These are phyloP conservation scores for Mortierella sp. DNA, from an alignment of 371 early-diverging fungal genomes.

Conservation along the genomic window DNA sequence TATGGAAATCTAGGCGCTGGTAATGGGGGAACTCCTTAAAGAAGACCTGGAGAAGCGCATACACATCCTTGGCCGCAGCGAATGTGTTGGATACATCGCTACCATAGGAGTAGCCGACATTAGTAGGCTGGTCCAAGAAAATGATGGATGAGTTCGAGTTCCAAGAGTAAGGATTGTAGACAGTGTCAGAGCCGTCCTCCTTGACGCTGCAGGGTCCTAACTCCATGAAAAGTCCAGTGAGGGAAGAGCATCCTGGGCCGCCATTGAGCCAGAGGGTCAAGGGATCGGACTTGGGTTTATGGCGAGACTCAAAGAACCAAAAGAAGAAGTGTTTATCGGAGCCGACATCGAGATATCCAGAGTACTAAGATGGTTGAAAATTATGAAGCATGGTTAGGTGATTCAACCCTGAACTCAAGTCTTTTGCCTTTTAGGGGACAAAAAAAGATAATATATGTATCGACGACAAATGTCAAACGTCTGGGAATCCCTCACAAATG, in stretches of 20 bases:
- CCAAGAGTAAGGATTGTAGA: constrained; percentile 78
- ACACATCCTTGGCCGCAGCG: constrained; percentile 70
- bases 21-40: constrained; percentile 76
- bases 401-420: no score
- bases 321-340: constrained; percentile 82
- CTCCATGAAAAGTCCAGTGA: constrained; percentile 89
- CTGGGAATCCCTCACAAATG: neutral
- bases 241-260: constrained; percentile 89
- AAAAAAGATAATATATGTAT: no score
- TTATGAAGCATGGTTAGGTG: no score
- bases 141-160: constrained; percentile 84
- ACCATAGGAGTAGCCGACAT: constrained; percentile 83
- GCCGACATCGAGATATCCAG: constrained; percentile 77
- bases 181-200: constrained; percentile 67
- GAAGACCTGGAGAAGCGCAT: constrained; percentile 79
- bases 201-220: constrained; percentile 81
- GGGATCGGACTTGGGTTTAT: constrained; percentile 79
- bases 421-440: no score
- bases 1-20: constrained; percentile 63
- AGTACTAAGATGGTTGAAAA: constrained; percentile 47
- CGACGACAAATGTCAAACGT: no score
- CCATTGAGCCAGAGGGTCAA: constrained; percentile 88
- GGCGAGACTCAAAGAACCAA: constrained; percentile 92
- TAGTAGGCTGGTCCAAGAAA: constrained; percentile 90
- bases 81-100: constrained; percentile 62